These are phyloP conservation scores for Ganoderma boninense DNA, from an alignment of 1,284 basidiomycete species.

Conservation along the genomic window DNA sequence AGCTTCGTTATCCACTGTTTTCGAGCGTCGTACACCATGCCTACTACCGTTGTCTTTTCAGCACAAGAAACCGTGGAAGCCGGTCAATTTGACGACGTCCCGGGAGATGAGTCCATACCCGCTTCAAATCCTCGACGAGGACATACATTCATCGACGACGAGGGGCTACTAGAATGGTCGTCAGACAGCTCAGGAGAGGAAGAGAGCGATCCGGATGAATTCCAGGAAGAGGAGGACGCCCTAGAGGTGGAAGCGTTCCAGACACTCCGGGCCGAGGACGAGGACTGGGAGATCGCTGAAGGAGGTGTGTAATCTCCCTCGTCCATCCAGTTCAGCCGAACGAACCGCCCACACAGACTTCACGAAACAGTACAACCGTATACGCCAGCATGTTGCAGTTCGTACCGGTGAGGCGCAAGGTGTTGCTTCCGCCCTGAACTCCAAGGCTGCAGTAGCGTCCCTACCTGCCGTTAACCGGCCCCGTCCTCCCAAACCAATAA, in stretches of 20 bases:
- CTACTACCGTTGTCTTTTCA: not conserved
- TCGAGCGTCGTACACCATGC: not conserved
- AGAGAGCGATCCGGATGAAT: conserved; percentile 37
- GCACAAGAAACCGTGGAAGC: conserved; percentile 28
- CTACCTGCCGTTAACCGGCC: conserved; percentile 82
- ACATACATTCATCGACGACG: conserved; percentile 42
- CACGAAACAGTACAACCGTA: conserved; percentile 95
- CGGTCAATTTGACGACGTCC: conserved; percentile 44
- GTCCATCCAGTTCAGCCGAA: not conserved
- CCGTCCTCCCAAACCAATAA: conserved; percentile 36
- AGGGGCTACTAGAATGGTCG: conserved; percentile 38
- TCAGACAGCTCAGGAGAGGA: conserved; percentile 33
- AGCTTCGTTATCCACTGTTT: not conserved
- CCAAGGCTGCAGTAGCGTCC: conserved; percentile 58
- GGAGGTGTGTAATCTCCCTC: conserved; percentile 55
- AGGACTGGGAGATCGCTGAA: conserved; percentile 91
- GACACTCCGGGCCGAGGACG: conserved; percentile 77
- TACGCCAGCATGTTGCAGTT: conserved; percentile 85
- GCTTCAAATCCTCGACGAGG: conserved; percentile 33
- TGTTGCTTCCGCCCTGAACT: conserved; percentile 57
- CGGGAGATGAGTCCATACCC: conserved; percentile 28
- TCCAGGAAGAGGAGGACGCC: conserved; percentile 39
- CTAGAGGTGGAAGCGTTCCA: conserved; percentile 50
- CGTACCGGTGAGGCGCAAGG: conserved; percentile 72
- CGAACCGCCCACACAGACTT: conserved; percentile 71